A percentile compares a stretch with the other conserved stretches of the same genome.
phyloP scores from a whole-genome alignment of 2,329 filamentous ascomycete genomes.

The Diplodia seriata region DNA sequence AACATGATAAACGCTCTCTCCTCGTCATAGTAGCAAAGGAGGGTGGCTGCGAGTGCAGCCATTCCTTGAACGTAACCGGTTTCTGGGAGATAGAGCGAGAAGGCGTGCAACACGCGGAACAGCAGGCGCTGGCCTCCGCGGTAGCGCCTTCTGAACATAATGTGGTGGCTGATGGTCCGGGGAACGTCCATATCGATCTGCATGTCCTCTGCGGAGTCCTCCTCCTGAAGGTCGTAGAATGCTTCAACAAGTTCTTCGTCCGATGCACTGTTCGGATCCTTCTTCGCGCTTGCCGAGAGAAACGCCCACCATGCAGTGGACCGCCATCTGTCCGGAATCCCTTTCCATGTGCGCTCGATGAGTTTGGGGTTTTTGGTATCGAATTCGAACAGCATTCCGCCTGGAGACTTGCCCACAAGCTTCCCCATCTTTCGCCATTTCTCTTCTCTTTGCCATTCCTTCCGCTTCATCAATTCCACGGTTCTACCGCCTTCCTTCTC shows the following conservation, averaged over 20 bases:
- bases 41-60: conserved; percentile 88
- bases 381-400: conserved; percentile 76
- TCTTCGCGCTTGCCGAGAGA: conserved; percentile 76
- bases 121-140: conserved; percentile 86
- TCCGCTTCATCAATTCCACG: conserved; percentile 60
- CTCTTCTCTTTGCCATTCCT: conserved; percentile 67
- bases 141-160: conserved; percentile 95
- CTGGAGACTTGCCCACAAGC: conserved; percentile 41
- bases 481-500: conserved; percentile 56
- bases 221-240: conserved; percentile 75
- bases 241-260: conserved; percentile 74
- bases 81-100: conserved; percentile 88
- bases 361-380: conserved; percentile 79
- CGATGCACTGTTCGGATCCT: conserved; percentile 45
- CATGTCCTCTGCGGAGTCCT: conserved; percentile 84
- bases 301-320: conserved; percentile 95
- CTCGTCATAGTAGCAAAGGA: conserved; percentile 97
- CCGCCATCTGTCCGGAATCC: conserved; percentile 95
- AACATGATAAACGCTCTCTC: conserved; percentile 95
- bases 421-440: conserved; percentile 73
- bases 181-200: conserved; percentile 98
- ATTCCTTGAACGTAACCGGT: conserved; percentile 98
- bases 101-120: conserved; percentile 89
- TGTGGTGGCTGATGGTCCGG: conserved; percentile 90
- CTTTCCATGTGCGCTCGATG: conserved; percentile 94